Evolutionary conservation across 805 yeast species (phyloP), one percentile per base, ranked within the genome.

Genomic region (Ascoidea tarda): DNA sequence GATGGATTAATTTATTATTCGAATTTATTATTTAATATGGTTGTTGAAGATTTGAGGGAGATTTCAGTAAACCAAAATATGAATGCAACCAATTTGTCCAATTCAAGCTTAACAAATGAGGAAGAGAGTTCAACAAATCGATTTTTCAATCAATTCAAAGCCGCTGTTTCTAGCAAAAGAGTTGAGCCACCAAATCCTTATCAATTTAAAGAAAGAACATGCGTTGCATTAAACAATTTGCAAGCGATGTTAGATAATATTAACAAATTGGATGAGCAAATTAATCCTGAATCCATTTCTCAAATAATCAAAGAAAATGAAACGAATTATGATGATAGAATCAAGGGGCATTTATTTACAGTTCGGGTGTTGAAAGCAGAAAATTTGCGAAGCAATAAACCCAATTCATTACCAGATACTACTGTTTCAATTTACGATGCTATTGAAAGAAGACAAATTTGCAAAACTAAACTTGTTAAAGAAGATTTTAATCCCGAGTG

Each of bases 221-320:
- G 95, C 65, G 78, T 84, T n/a, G 80, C 84, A n/a, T 68, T 87
- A 55, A 86, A 85, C 64, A 80, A 88, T 59, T 61, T 88, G 6
- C 71, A 77, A 1, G 74, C 76, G 8, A 71, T 78, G 71, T 62
- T 73, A 59, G 60, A 66, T 1, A 76, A 77, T 52, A 58, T 79
- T 6, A 67, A 75, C 49, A 73, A 70, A 42, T 60, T 85, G 16
- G 90, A 83, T 59, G 75, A 71, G 1, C 61, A 70, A 31, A 57
- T 85, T 12, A 78, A 82, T 52, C 80, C 89, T 0, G 89, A 84
- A 53, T 53, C 61, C 33, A 69, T 80, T 14, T 77, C 83, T 5
- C 59, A 64, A 42, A 57, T 72, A 0, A 66, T 80, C 16, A 59
- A 64, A 48, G 44, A 38, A 38, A 38, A 38, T 38, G 44, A 38